phyloP scores from a whole-genome alignment of 2,329 filamentous ascomycete genomes.

The Penicillium carneum region DNA sequence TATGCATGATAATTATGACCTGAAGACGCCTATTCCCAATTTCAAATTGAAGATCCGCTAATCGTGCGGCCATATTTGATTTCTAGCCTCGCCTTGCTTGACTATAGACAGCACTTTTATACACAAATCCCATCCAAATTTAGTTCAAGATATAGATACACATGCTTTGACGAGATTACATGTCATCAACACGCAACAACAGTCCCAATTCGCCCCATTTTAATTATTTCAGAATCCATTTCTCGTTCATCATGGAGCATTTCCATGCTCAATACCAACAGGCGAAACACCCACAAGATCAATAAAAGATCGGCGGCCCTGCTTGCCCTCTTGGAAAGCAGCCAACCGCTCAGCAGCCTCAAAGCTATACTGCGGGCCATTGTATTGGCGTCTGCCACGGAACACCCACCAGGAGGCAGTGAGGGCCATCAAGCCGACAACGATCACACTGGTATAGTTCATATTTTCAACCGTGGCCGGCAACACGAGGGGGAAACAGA shows the following conservation, averaged over 20 bases:
- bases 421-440: slow-evolving; percentile 46
- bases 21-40: slow-evolving; percentile 16
- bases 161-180: not conserved
- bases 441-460: slow-evolving; percentile 60
- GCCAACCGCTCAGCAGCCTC: slow-evolving; percentile 64
- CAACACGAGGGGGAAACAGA: slow-evolving; percentile 63
- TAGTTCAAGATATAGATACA: slow-evolving; percentile 4
- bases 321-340: slow-evolving; percentile 42
- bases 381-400: slow-evolving; percentile 41
- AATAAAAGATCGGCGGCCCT: slow-evolving; percentile 28
- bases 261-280: slow-evolving; percentile 1
- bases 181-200: slow-evolving; percentile 3
- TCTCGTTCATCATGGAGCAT: slow-evolving; percentile 11
- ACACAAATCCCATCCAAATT: not conserved
- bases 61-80: not conserved
- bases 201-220: not conserved
- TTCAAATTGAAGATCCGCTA: not conserved
- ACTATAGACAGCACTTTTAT: not conserved
- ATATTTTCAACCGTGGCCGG: slow-evolving; percentile 59
- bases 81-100: not conserved
- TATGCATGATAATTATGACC: slow-evolving; percentile 24
- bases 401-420: slow-evolving; percentile 47
- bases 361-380: slow-evolving; percentile 52
- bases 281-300: slow-evolving; percentile 19
- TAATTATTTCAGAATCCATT: not conserved